Evolutionary conservation across 2,329 filamentous ascomycete species (phyloP).

Genomic region (Clonostachys solani): DNA sequence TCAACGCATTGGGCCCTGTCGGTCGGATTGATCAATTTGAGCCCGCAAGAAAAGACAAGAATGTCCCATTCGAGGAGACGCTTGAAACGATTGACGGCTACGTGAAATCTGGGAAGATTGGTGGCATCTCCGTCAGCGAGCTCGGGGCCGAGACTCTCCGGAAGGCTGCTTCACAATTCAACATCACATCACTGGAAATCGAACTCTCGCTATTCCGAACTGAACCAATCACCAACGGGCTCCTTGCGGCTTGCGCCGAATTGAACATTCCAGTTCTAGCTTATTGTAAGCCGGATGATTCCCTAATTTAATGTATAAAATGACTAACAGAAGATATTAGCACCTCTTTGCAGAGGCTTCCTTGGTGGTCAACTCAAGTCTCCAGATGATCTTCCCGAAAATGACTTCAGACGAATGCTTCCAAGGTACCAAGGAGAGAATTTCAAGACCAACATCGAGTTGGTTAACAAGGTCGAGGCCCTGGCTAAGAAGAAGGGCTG

Average conservation of each 20-base stretch:
- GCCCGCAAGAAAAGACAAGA: conserved; percentile 49
- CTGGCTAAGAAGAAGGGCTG: conserved; percentile 56
- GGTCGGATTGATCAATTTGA: conserved; percentile 55
- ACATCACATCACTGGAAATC: conserved; percentile 40
- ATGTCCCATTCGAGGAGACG: conserved; percentile 39
- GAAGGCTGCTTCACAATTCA: conserved; percentile 31
- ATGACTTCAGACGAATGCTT: conserved; percentile 11
- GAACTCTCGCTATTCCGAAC: conserved; percentile 41
- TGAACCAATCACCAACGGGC: conserved; percentile 38
- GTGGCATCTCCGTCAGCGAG: conserved; percentile 42
- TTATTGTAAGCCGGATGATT: conserved; percentile 36
- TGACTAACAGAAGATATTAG: too few species aligned
- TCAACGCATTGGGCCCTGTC: conserved; percentile 27
- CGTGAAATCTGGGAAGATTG: conserved; percentile 40
- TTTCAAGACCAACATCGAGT: conserved; percentile 60
- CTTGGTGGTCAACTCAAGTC: neutral
- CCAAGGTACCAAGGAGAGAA: conserved; percentile 61
- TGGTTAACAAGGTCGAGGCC: conserved; percentile 52
- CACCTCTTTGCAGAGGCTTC: conserved; percentile 1
- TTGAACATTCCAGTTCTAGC: conserved; percentile 63
- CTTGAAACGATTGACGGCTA: conserved; percentile 37
- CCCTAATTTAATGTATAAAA: too few species aligned
- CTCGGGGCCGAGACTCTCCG: conserved; percentile 38
- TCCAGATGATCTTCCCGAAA: neutral
- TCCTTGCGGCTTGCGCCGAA: conserved; percentile 50